Evolutionary conservation across 139 green algal genomes (phyloP).

Genomic region (Ettlia oleoabundans): DNA sequence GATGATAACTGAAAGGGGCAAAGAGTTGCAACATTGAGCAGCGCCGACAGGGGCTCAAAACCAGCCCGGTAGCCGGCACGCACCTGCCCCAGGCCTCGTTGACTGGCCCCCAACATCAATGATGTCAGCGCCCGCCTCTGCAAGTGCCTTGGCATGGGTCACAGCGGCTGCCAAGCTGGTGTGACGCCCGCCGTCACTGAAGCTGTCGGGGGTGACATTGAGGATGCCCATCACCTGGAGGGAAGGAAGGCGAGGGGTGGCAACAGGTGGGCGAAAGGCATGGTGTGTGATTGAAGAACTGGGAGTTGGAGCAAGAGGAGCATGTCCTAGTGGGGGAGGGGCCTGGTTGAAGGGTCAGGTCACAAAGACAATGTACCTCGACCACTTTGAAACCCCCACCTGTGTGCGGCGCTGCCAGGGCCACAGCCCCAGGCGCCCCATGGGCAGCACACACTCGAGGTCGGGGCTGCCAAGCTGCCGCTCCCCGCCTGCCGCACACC

Average conservation of each 20-base stretch:
- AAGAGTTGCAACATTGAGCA: neutral
- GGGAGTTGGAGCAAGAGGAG: constrained; percentile 8
- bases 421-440: constrained; percentile 48
- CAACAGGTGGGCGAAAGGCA: too few species aligned
- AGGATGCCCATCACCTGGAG: constrained; percentile 92
- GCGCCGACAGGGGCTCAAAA: neutral
- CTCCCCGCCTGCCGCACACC: constrained; percentile 57
- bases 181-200: constrained; percentile 86
- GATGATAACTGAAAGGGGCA: too few species aligned
- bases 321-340: neutral
- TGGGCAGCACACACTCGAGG: constrained; percentile 61
- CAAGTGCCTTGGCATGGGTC: constrained; percentile 67
- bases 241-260: neutral
- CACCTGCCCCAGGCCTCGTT: constrained; percentile 83
- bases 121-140: constrained; percentile 82
- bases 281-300: too few species aligned
- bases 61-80: neutral
- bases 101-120: constrained; percentile 97
- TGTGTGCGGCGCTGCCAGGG: constrained; percentile 45
- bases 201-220: constrained; percentile 98
- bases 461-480: constrained; percentile 44
- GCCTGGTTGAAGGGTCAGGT: neutral
- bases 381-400: too few species aligned
- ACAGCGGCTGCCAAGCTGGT: constrained; percentile 54
- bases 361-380: too few species aligned